Base-by-base conservation (phyloP, 208 protist genomes). In the Herpetomonas samuelpessoai region DNA sequence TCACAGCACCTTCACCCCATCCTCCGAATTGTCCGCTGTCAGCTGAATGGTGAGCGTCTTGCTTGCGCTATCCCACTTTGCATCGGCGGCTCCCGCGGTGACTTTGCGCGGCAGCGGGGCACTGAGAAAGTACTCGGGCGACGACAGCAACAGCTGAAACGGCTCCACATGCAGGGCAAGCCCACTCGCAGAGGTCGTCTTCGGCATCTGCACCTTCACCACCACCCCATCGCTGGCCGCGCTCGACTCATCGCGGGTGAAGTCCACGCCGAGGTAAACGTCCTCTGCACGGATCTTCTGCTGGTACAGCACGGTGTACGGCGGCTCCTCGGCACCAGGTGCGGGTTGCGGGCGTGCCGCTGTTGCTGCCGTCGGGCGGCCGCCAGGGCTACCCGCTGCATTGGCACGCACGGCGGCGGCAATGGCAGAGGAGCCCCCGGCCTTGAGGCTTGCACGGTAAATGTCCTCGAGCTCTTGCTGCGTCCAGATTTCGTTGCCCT, bases 221-320 rank as follows among this genome's bases (percentile, higher is more conserved):
- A 93, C 77, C 31, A 96, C 80, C 0, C 78, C 86, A 39, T 90
- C 79, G 47, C 79, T 86, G 12, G 67, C 53, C 41, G 74, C 80
- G 25, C 68, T 79, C 46, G 72, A 74, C 21, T 56, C 62, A 54
- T 85, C 70, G 46, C 76, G 77, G 12, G 71, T 85, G 27, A 83
- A 74, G 73, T 94, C 91, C 16, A 93, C 66, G 25, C 81, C 83
- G 3, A 96, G 73, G 61, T 91, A 96, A 2, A 92, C 69, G 53
- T 96, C 91, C 68, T 96, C 83, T 1, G 88, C 81, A 1, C 78
- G 80, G 27, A 94, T 54, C 9, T 66, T 72, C 68, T 96, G 83
- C 60, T 92, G 79, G 52, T 90, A 83, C 51, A 96, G 59, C 60
- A 96, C 79, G 27, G 60, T 70, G 62, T 96, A 71, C 49, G 57